A percentile compares a stretch with the other conserved stretches of the same genome.
phyloP scores from a whole-genome alignment of 2,329 filamentous ascomycete species.

The Didymella lethalis region DNA sequence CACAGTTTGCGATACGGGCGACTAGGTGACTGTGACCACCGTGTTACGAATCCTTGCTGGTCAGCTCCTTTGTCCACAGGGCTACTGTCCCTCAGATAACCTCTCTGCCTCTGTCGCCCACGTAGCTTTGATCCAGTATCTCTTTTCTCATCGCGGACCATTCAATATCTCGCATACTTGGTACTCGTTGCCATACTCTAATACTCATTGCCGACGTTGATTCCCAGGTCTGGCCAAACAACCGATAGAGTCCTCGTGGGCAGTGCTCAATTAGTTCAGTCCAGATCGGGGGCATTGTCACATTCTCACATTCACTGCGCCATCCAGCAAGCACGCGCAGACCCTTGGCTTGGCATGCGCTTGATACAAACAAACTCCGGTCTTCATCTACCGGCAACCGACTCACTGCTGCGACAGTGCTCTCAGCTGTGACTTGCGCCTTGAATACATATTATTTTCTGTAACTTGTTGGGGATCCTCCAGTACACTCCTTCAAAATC shows the following conservation, averaged over 20 bases:
- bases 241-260: constrained; percentile 8
- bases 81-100: background rate
- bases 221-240: constrained; percentile 10
- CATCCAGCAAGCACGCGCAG: constrained; percentile 31
- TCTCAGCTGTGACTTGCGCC: constrained; percentile 20
- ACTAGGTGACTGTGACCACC: constrained; percentile 2
- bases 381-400: constrained; percentile 19
- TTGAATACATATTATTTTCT: constrained; percentile 25
- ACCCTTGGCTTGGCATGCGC: constrained; percentile 33
- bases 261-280: constrained; percentile 9
- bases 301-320: constrained; percentile 31
- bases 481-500: constrained; percentile 46
- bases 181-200: constrained; percentile 5
- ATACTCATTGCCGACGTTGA: constrained; percentile 4
- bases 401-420: constrained; percentile 26
- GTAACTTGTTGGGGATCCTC: constrained; percentile 40
- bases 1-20: constrained; percentile 4
- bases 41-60: constrained; percentile 10
- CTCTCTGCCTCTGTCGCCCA: background rate
- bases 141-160: background rate
- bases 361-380: constrained; percentile 32
- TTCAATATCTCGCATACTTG: constrained; percentile 9
- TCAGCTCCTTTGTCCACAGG: constrained; percentile 1
- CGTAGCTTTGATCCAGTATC: constrained; percentile 1
- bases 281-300: constrained; percentile 21